Evolutionary conservation across 148 eudicot species (phyloP).

Genomic region (Chenopodium quinoa): DNA sequence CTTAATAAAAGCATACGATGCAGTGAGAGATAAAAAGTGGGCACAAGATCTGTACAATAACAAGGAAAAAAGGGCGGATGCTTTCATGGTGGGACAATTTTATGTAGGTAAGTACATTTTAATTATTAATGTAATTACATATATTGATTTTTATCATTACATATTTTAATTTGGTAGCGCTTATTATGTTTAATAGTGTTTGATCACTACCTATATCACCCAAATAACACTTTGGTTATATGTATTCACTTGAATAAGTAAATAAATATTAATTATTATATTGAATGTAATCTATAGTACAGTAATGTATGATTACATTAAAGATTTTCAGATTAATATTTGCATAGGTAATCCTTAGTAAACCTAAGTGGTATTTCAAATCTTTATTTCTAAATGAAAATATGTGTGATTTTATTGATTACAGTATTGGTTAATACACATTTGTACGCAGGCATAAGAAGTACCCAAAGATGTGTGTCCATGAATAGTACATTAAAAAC

Average conservation of each 20-base stretch:
- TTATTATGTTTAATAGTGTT: too few relatives aligned
- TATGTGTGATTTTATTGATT: not conserved
- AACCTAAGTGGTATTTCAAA: too few relatives aligned
- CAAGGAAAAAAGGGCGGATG: not conserved
- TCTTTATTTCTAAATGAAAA: too few relatives aligned
- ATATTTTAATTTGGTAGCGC: accelerated
- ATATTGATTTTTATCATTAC: too few relatives aligned
- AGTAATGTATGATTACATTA: too few relatives aligned
- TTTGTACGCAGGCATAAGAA: not conserved
- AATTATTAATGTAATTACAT: not conserved
- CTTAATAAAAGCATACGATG: not conserved
- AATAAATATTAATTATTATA: too few relatives aligned
- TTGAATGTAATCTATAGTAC: too few relatives aligned
- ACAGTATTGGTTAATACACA: not conserved
- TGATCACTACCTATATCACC: too few relatives aligned
- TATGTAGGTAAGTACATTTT: not conserved
- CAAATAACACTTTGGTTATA: too few relatives aligned
- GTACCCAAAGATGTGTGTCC: not conserved
- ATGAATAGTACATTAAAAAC: not conserved
- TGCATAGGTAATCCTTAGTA: too few relatives aligned
- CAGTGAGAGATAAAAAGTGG: not conserved
- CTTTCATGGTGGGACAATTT: not conserved
- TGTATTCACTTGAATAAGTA: too few relatives aligned
- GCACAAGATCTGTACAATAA: not conserved
- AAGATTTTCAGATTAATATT: too few relatives aligned